Evolutionary conservation across 441 rosid species (phyloP).

Genomic region (Dalechampia spathulata): DNA sequence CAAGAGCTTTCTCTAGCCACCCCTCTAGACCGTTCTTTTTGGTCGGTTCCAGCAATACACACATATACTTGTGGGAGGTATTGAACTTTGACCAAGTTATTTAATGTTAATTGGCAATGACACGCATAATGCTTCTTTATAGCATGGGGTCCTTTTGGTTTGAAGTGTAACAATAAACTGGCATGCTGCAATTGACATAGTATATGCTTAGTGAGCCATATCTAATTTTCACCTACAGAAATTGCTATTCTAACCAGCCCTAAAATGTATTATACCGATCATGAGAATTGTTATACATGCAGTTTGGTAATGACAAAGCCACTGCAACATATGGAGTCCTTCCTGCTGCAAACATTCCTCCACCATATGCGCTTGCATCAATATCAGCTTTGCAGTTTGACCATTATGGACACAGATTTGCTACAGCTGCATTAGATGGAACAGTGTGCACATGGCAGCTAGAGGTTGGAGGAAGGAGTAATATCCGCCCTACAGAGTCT

Average conservation of each 20-base stretch:
- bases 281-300: slow-evolving; percentile 28
- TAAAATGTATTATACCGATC: slow-evolving; percentile 9
- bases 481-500: slow-evolving; percentile 72
- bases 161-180: not conserved
- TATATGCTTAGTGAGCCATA: not conserved
- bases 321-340: slow-evolving; percentile 89
- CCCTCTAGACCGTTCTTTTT: slow-evolving; percentile 88
- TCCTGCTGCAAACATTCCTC: slow-evolving; percentile 84
- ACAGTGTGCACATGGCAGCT: slow-evolving; percentile 92
- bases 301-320: slow-evolving; percentile 82
- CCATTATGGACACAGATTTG: slow-evolving; percentile 88
- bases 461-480: slow-evolving; percentile 95
- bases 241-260: not conserved
- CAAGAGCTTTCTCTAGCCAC: slow-evolving; percentile 85
- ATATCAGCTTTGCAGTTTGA: slow-evolving; percentile 83
- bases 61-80: slow-evolving; percentile 97
- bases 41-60: slow-evolving; percentile 94
- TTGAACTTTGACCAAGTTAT: slow-evolving; percentile 18
- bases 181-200: not conserved
- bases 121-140: not conserved
- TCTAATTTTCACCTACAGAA: not conserved
- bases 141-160: not conserved
- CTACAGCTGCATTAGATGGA: slow-evolving; percentile 86
- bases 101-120: not conserved
- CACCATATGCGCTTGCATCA: slow-evolving; percentile 89